A percentile compares a stretch with the other conserved stretches of the same genome.
These are phyloP conservation scores for Silene coronaria DNA, from an alignment of 179 eudicot genomes.

Conservation along the genomic window DNA sequence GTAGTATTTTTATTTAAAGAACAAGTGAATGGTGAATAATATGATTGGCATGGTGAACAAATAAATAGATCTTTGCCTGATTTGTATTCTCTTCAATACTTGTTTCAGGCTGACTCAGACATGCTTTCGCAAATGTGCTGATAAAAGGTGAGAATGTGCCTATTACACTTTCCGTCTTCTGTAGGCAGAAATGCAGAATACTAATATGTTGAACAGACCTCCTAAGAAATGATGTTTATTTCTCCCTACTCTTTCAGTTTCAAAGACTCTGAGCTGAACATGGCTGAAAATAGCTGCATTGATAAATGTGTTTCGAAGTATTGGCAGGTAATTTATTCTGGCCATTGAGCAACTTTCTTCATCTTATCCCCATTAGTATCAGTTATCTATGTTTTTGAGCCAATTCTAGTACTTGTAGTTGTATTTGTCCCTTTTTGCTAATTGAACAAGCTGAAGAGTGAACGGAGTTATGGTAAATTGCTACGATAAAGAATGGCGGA, in stretches of 20 bases:
- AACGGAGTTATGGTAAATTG: background rate
- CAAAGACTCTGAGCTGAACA: conserved; percentile 83
- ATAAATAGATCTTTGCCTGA: conserved; percentile 7
- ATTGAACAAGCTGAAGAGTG: too few relatives aligned
- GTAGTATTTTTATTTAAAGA: background rate
- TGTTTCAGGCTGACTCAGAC: conserved; percentile 81
- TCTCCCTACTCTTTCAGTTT: conserved; percentile 44
- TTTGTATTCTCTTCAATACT: conserved; percentile 13
- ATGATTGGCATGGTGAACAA: background rate
- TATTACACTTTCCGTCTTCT: background rate
- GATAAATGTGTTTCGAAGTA: conserved; percentile 94
- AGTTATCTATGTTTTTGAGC: background rate
- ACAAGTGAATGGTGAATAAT: background rate
- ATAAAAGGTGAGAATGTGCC: conserved; percentile 47
- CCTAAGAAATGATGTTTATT: background rate
- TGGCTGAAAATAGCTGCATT: conserved; percentile 94
- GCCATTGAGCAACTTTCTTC: conserved; percentile 8
- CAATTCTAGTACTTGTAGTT: background rate
- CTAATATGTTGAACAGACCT: background rate
- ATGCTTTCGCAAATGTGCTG: conserved; percentile 79
- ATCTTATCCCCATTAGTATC: background rate
- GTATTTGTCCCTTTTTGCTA: too few relatives aligned
- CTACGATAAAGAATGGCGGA: background rate
- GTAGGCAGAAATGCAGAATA: background rate
- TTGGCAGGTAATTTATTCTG: conserved; percentile 64